Conservation (phyloP, 75 land plant species). For the Pinus taeda region DNA sequence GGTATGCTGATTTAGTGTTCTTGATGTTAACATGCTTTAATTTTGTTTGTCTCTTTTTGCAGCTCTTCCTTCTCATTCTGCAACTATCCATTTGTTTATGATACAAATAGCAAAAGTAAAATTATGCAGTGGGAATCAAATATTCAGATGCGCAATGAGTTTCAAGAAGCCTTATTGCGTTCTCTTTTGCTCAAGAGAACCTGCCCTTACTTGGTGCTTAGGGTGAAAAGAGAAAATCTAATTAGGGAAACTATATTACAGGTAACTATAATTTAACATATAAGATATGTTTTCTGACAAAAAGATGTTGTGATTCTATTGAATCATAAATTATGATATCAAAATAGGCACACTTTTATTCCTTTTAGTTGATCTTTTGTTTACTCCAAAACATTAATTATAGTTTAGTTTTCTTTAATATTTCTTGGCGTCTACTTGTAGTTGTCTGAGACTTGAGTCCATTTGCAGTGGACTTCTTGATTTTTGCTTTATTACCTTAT, state of each 20-base stretch:
- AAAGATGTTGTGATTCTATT: neutral
- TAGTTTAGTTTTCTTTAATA: neutral
- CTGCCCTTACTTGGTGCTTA: conserved; percentile 24
- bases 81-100: conserved; percentile 23
- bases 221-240: conserved; percentile 17
- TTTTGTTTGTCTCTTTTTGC: conserved; percentile 9
- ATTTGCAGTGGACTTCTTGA: neutral
- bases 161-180: conserved; percentile 23
- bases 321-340: neutral
- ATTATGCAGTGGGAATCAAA: conserved; percentile 28
- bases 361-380: neutral
- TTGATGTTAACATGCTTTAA: neutral
- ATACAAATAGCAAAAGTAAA: conserved; percentile 30
- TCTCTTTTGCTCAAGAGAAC: conserved; percentile 17
- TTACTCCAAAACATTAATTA: neutral
- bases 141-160: conserved; percentile 17
- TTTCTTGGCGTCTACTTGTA: neutral
- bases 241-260: conserved; percentile 21
- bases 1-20: neutral
- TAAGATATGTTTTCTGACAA: neutral
- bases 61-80: conserved; percentile 22
- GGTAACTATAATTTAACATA: conserved; percentile 5
- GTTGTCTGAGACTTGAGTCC: neutral
- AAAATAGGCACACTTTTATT: neutral
- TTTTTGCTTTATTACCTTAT: neutral